Conservation (phyloP, 768 basidiomycete species). For the Mycena galopus region DNA sequence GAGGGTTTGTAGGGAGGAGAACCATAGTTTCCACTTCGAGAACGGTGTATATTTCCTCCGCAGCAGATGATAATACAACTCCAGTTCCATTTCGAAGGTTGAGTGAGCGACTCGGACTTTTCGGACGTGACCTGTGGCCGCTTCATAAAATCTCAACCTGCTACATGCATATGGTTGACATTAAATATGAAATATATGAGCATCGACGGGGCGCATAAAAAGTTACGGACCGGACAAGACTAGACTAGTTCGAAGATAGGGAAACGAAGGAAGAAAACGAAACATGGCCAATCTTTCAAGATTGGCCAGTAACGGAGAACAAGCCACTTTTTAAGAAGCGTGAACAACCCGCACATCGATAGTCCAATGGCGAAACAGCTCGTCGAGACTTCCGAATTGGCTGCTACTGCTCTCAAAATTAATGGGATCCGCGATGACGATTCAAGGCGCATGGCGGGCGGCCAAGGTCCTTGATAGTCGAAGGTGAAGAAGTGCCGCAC, state of each 20-base stretch:
- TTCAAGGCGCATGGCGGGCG: background rate
- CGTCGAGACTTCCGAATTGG: background rate
- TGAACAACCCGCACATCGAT: background rate
- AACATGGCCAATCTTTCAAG: too few relatives aligned
- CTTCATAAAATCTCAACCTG: too few relatives aligned
- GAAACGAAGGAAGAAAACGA: background rate
- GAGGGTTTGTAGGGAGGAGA: too few relatives aligned
- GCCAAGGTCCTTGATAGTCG: background rate
- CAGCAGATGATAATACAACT: background rate
- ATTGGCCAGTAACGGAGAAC: background rate
- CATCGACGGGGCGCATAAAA: background rate
- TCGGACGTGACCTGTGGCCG: too few relatives aligned
- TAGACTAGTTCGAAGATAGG: background rate
- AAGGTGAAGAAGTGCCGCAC: slow-evolving; percentile 7
- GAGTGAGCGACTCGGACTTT: too few relatives aligned
- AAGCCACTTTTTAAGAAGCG: background rate
- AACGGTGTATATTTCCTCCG: background rate
- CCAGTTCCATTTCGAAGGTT: too few relatives aligned
- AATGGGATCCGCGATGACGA: background rate
- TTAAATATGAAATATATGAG: background rate
- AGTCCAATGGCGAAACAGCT: background rate
- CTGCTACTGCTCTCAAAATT: background rate
- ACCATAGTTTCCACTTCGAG: background rate
- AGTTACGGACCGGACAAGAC: background rate
- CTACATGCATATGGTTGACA: too few relatives aligned